Base-by-base conservation (phyloP, 2,329 filamentous ascomycete genomes). In the Cordyceps fumosorosea region DNA sequence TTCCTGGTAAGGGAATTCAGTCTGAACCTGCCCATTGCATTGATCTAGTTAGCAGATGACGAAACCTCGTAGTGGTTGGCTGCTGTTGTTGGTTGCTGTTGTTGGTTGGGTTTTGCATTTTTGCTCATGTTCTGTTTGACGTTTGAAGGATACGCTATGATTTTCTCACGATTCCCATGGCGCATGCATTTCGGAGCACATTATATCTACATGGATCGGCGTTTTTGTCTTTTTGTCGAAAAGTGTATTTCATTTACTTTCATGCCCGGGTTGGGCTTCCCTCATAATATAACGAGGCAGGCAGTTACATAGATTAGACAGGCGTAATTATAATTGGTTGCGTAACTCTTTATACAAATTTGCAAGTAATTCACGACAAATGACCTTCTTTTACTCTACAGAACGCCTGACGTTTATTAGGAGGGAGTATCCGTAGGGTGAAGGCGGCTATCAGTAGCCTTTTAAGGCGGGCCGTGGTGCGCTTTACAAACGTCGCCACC, bases 221-320 rank as follows among this genome's bases (percentile, higher is more conserved):
- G 61, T 62, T 48, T 24, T 20, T 22, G 57, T 52, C 18, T 40
- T 53, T 18, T 53, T 40, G 44, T 45, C 20, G 11, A 14, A 62
- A 62, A 56, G 51, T 56, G 59, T 62, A 54, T 55, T 55, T 59
- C 48, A 16, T 47, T 60, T 56, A 42, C 48, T 59, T 62, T 58
- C 12, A 40, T 57, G 37, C 54, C 48, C 16, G 18, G 8, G 54
- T 50, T 59, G 61, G 32, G 48, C 48, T 47, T 45, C 44, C 61
- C 48, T 62, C 61, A 62, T 62, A 62, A 62, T 62, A 62, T 5
- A 62, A 62, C n/a, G 55, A 58, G 55, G 61, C 61, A 62, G 55
- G 48, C 55, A 62, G 55, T 55, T 62, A 62, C 12, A 62, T 62
- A 62, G 61, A n/a, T 47, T 57, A 62, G 61, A 62, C 50, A 62